Evolutionary conservation across 257 asterid genomes (phyloP).

Genomic region (Solanum ossicruentum): DNA sequence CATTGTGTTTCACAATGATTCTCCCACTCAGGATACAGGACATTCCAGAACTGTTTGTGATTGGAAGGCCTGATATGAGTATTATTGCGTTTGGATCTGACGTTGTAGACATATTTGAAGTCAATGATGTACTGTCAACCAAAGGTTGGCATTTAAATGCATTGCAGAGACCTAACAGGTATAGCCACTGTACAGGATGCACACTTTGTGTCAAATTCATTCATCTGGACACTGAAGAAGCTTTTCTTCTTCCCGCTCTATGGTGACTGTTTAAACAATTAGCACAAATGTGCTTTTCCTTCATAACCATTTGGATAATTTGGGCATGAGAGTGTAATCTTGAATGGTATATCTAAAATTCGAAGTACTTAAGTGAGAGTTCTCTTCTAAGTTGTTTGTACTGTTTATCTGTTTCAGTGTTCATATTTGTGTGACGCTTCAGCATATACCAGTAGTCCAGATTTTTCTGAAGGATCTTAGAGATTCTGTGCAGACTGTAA

Average conservation of each 20-base stretch:
- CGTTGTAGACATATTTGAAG: slow-evolving; percentile 76
- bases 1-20: background rate
- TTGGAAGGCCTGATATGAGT: slow-evolving; percentile 98
- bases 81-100: slow-evolving; percentile 92
- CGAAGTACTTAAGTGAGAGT: background rate
- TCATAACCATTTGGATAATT: background rate
- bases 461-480: slow-evolving; percentile 66
- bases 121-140: slow-evolving; percentile 74
- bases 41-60: slow-evolving; percentile 51
- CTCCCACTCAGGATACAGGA: slow-evolving; percentile 42
- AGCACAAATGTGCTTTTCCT: background rate
- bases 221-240: background rate
- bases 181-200: background rate
- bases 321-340: background rate
- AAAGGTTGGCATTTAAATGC: slow-evolving; percentile 99
- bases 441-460: slow-evolving; percentile 57
- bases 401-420: slow-evolving; percentile 38
- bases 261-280: background rate
- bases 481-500: slow-evolving; percentile 66
- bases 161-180: slow-evolving; percentile 96
- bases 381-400: background rate
- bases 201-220: background rate
- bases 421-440: slow-evolving; percentile 96
- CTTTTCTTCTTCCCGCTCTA: background rate
- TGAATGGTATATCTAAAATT: background rate